Evolutionary conservation across 2,329 filamentous ascomycete genomes (phyloP).

Genomic region (Colletotrichum shisoi): DNA sequence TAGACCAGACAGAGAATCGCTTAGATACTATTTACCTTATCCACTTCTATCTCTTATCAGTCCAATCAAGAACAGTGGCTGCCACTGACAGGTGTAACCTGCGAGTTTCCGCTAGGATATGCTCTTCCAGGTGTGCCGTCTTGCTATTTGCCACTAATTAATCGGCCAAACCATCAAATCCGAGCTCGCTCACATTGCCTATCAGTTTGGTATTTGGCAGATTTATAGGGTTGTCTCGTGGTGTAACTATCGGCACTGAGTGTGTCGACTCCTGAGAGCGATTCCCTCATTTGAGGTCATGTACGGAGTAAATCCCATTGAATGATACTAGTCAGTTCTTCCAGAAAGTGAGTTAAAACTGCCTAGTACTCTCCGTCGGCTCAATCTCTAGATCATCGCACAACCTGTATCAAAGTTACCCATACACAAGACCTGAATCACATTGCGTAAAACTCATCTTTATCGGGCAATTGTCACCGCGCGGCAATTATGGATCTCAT

Average conservation of each 20-base stretch:
- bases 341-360: neutral
- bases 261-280: neutral
- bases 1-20: neutral
- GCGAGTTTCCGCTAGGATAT: no score
- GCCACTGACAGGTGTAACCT: neutral
- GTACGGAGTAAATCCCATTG: no score
- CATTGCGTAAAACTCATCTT: neutral
- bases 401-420: neutral
- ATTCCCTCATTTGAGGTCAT: neutral
- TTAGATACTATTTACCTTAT: neutral
- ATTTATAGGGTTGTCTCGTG: no score
- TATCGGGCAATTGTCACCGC: neutral
- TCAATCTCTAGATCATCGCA: neutral
- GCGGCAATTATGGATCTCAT: conserved; percentile 1
- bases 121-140: neutral
- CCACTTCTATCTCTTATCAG: neutral
- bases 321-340: neutral
- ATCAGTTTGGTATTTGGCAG: neutral
- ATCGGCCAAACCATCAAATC: neutral
- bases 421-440: neutral
- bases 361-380: neutral
- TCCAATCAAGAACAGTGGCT: neutral
- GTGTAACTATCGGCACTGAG: neutral
- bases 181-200: no score
- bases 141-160: neutral